Percentiles rank a stretch among this genome's conserved stretches.
Conservation (phyloP, 108 stramenopile species). For the Epithemia pelagica region DNA sequence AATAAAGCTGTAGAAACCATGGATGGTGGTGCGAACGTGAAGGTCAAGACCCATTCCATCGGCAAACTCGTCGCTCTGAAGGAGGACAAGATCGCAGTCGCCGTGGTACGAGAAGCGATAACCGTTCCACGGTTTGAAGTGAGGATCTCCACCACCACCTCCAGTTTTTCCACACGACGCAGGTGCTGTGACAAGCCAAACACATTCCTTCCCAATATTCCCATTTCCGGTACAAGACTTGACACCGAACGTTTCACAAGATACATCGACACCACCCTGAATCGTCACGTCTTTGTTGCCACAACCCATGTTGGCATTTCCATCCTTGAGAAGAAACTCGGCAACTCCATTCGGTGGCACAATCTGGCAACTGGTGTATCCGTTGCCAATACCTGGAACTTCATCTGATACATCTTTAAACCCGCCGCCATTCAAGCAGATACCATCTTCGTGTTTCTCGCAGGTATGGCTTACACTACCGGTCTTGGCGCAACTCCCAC, state of each 20-base stretch:
- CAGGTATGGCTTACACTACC: background rate
- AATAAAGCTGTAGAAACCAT: slow-evolving; percentile 13
- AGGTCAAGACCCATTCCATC: slow-evolving; percentile 18
- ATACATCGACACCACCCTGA: background rate
- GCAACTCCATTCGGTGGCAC: background rate
- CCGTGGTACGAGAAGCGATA: slow-evolving; percentile 16
- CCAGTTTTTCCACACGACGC: background rate
- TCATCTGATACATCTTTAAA: background rate
- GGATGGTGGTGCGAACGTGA: slow-evolving; percentile 20
- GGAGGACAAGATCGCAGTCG: slow-evolving; percentile 21
- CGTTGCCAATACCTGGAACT: background rate
- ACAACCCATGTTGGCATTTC: background rate
- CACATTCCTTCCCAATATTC: background rate
- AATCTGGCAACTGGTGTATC: background rate
- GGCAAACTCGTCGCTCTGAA: slow-evolving; percentile 8
- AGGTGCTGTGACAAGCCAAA: background rate
- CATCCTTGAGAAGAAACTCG: background rate
- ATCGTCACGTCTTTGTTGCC: background rate
- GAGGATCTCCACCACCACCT: slow-evolving; percentile 19
- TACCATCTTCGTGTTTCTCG: background rate
- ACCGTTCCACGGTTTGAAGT: slow-evolving; percentile 17
- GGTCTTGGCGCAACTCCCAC: background rate
- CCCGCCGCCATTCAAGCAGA: background rate
- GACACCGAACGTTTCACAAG: background rate
- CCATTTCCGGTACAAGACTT: background rate